A percentile compares a stretch with the other conserved stretches of the same genome.
Evolutionary conservation across 305 asterid genomes (phyloP).

Genomic region (Salvia sclarea): DNA sequence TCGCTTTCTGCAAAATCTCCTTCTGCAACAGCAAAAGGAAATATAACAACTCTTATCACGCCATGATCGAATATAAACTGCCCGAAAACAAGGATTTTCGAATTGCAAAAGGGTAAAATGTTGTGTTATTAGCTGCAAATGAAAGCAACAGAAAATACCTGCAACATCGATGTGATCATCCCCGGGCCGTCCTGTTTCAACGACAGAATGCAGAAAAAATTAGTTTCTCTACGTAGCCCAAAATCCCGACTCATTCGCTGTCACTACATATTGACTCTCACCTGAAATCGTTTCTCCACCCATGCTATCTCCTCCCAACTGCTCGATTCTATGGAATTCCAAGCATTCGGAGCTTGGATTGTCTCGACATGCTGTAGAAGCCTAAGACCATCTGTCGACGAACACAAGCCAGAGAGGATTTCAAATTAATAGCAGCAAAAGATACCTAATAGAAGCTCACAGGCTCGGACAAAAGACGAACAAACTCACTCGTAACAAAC

Average conservation of each 20-base stretch:
- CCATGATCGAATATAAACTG: too few relatives aligned
- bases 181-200: slow-evolving; percentile 68
- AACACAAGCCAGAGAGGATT: slow-evolving; percentile 18
- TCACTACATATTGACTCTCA: slow-evolving; percentile 29
- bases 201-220: slow-evolving; percentile 26
- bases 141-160: too few relatives aligned
- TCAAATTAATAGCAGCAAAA: neutral
- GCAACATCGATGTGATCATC: slow-evolving; percentile 39
- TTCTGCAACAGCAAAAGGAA: too few relatives aligned
- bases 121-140: too few relatives aligned
- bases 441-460: neutral
- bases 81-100: too few relatives aligned
- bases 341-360: slow-evolving; percentile 64
- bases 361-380: slow-evolving; percentile 79
- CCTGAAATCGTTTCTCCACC: slow-evolving; percentile 84
- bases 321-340: slow-evolving; percentile 58
- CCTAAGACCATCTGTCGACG: slow-evolving; percentile 73
- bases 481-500: slow-evolving; percentile 73
- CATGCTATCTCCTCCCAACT: slow-evolving; percentile 67
- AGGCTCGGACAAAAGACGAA: neutral
- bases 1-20: too few relatives aligned
- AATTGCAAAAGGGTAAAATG: too few relatives aligned
- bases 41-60: too few relatives aligned
- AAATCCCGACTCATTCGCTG: neutral
- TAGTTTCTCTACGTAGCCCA: slow-evolving; percentile 19